Conservation (phyloP, 2,329 filamentous ascomycete species). For the Coleophoma cylindrospora region DNA sequence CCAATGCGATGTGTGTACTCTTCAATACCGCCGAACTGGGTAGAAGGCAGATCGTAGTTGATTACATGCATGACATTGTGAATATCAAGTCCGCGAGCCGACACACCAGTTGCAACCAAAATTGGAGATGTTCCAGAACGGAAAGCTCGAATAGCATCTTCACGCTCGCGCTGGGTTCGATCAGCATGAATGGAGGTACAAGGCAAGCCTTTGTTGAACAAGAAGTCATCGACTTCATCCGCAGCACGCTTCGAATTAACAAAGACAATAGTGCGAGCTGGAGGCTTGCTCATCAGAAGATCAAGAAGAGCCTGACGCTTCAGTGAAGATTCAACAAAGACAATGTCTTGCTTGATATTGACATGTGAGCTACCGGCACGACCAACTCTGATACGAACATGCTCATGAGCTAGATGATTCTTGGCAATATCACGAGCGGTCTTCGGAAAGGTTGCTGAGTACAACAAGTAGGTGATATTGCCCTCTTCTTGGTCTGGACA, state of each 20-base stretch:
- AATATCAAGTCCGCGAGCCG: conserved; percentile 85
- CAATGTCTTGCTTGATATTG: conserved; percentile 77
- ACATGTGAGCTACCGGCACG: conserved; percentile 76
- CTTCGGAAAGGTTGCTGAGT: conserved; percentile 92
- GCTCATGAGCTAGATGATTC: conserved; percentile 67
- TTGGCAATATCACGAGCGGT: conserved; percentile 70
- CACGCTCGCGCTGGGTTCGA: conserved; percentile 84
- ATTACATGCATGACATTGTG: conserved; percentile 84
- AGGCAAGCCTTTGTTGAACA: conserved; percentile 76
- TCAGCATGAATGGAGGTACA: conserved; percentile 85
- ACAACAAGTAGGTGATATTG: conserved; percentile 69
- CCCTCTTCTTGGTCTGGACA: conserved; percentile 69
- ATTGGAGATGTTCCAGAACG: conserved; percentile 70
- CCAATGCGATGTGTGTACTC: conserved; percentile 95
- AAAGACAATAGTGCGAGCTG: conserved; percentile 82
- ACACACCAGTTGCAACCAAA: conserved; percentile 79
- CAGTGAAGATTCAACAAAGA: conserved; percentile 56
- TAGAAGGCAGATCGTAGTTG: conserved; percentile 82
- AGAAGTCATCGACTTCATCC: conserved; percentile 81
- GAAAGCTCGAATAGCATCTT: conserved; percentile 87
- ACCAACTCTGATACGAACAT: conserved; percentile 80
- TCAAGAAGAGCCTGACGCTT: conserved; percentile 72
- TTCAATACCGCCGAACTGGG: conserved; percentile 76
- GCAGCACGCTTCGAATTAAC: conserved; percentile 75
- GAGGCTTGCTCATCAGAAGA: conserved; percentile 63